Evolutionary conservation across 1,284 basidiomycete genomes (phyloP).

Genomic region (Cutaneotrichosporon cutaneum): DNA sequence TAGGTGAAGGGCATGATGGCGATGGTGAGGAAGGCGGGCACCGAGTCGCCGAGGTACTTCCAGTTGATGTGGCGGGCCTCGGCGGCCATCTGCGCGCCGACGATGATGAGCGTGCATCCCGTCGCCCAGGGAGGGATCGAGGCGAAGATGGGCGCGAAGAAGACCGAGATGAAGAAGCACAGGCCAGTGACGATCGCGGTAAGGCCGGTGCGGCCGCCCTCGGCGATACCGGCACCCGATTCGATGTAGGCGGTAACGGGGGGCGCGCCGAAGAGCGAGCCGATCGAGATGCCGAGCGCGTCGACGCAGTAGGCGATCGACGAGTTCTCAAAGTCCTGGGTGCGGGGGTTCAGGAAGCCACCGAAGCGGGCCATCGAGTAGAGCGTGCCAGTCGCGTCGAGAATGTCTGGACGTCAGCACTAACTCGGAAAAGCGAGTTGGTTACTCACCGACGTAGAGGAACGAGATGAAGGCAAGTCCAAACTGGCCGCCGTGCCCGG

Average conservation of each 20-base stretch:
- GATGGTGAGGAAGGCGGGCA: slow-evolving; percentile 77
- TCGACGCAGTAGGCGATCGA: slow-evolving; percentile 76
- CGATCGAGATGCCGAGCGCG: slow-evolving; percentile 39
- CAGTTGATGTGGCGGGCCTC: slow-evolving; percentile 85
- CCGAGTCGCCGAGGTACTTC: slow-evolving; percentile 79
- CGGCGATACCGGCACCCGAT: slow-evolving; percentile 55
- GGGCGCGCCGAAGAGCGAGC: slow-evolving; percentile 70
- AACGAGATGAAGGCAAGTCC: slow-evolving; percentile 56
- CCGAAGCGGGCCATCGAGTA: slow-evolving; percentile 92
- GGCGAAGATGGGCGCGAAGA: slow-evolving; percentile 87
- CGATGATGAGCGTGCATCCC: slow-evolving; percentile 79
- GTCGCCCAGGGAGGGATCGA: slow-evolving; percentile 86
- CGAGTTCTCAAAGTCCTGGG: slow-evolving; percentile 82
- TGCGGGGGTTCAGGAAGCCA: slow-evolving; percentile 78
- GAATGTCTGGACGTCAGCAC: slow-evolving; percentile 53
- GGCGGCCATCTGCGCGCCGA: slow-evolving; percentile 84
- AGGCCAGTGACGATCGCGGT: slow-evolving; percentile 73
- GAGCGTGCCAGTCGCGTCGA: slow-evolving; percentile 70
- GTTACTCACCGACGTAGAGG: slow-evolving; percentile 72
- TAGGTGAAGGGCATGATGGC: slow-evolving; percentile 72
- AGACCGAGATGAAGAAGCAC: slow-evolving; percentile 79
- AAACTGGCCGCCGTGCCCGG: slow-evolving; percentile 16
- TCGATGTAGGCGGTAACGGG: slow-evolving; percentile 81
- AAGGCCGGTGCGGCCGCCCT: slow-evolving; percentile 85
- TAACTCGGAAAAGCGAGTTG: slow-evolving; percentile 55